Conservation (phyloP, 2,329 filamentous ascomycete genomes). For the Byssothecium circinans region DNA sequence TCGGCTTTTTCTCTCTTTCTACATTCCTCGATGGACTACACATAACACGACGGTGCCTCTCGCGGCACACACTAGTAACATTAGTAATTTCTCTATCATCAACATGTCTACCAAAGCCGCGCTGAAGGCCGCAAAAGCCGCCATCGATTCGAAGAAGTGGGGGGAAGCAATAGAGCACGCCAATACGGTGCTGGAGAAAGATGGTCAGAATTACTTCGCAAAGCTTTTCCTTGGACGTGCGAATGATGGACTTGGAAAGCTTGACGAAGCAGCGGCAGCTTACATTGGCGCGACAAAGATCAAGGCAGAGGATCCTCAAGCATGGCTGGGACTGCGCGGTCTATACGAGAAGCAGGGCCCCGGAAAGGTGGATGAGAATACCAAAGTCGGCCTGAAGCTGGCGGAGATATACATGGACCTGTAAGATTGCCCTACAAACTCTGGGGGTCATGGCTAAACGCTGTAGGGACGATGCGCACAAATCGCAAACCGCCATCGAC, state of each 20-base stretch:
- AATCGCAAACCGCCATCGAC: constrained; percentile 68
- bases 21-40: constrained; percentile 21
- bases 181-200: constrained; percentile 67
- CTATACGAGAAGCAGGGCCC: constrained; percentile 78
- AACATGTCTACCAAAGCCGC: constrained; percentile 62
- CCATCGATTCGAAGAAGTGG: constrained; percentile 77
- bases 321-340: constrained; percentile 87
- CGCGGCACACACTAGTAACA: constrained; percentile 5
- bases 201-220: constrained; percentile 81
- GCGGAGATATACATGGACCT: constrained; percentile 69
- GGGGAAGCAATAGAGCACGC: constrained; percentile 73
- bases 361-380: constrained; percentile 72
- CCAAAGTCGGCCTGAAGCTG: constrained; percentile 70
- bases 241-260: constrained; percentile 72
- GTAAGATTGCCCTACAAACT: constrained; percentile 9
- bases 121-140: constrained; percentile 78
- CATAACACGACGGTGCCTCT: constrained; percentile 20
- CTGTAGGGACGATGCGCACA: constrained; percentile 58
- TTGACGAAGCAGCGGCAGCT: constrained; percentile 72
- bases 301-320: constrained; percentile 76
- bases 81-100: not conserved
- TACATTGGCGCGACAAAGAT: constrained; percentile 73
- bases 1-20: constrained; percentile 12
- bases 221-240: constrained; percentile 88
- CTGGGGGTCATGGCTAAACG: constrained; percentile 11